phyloP scores from a whole-genome alignment of 192 early-diverging fungal genomes.

The Coemansia sp. region DNA sequence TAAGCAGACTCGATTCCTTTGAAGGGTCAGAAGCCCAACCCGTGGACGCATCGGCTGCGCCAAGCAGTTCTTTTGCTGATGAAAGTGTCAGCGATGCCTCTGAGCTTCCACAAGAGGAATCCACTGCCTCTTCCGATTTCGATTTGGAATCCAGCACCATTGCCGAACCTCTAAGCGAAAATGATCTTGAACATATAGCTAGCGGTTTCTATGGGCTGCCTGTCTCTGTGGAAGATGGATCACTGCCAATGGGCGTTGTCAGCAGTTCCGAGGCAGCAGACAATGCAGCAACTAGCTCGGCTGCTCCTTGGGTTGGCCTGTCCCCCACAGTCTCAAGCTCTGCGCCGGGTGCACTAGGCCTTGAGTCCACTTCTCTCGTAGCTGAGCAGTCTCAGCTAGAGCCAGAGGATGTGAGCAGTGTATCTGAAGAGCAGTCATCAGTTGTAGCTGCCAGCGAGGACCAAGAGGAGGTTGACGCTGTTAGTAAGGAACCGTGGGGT shows the following conservation, averaged over 20 bases:
- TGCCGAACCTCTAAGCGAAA: neutral
- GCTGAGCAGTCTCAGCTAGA: conserved; percentile 6
- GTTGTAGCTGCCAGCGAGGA: neutral
- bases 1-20: neutral
- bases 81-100: neutral
- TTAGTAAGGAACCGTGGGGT: neutral
- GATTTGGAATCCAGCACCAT: neutral
- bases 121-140: neutral
- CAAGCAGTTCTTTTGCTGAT: neutral
- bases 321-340: conserved; percentile 10
- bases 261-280: neutral
- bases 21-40: neutral
- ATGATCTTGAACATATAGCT: neutral
- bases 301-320: neutral
- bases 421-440: neutral
- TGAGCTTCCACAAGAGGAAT: neutral
- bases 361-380: neutral
- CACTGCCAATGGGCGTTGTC: conserved; percentile 3
- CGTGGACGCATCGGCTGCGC: neutral
- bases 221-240: conserved; percentile 13
- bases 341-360: neutral
- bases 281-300: neutral
- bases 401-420: neutral
- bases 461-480: neutral
- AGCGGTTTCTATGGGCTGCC: conserved; percentile 8